Conservation (phyloP, 345 rosid species). For the Citrus unshiu region DNA sequence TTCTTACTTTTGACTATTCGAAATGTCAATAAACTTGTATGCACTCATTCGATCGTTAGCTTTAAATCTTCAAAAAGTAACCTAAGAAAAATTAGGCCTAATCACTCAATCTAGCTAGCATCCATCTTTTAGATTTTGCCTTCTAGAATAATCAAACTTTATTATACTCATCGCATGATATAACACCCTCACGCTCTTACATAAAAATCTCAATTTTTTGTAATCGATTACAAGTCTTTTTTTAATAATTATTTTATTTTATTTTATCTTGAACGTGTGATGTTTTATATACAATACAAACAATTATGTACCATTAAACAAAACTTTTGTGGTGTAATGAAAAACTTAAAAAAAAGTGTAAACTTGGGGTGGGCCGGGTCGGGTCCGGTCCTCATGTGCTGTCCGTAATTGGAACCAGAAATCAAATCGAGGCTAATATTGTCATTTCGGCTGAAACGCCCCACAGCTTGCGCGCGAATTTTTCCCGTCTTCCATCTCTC, state of each 20-base stretch:
- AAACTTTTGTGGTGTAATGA: no score
- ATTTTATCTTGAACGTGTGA: no score
- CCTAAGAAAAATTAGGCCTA: background rate
- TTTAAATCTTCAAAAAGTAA: background rate
- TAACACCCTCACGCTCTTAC: background rate
- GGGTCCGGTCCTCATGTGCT: background rate
- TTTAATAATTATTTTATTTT: no score
- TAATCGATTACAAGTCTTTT: no score
- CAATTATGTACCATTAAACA: no score
- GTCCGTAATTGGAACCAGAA: background rate
- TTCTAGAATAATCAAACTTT: background rate
- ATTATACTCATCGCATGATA: background rate
- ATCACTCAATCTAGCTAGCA: background rate
- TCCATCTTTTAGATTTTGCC: background rate
- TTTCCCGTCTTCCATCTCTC: background rate
- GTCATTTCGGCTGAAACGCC: background rate
- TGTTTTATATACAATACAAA: no score
- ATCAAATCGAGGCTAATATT: background rate
- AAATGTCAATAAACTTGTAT: background rate
- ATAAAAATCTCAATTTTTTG: no score
- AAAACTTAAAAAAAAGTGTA: no score
- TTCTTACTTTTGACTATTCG: background rate
- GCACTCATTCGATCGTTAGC: background rate
- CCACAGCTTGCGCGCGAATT: conserved; percentile 13
- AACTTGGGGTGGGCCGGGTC: background rate